Evolutionary conservation across 495 filamentous ascomycete species (phyloP).

Genomic region (Choiromyces venosus): DNA sequence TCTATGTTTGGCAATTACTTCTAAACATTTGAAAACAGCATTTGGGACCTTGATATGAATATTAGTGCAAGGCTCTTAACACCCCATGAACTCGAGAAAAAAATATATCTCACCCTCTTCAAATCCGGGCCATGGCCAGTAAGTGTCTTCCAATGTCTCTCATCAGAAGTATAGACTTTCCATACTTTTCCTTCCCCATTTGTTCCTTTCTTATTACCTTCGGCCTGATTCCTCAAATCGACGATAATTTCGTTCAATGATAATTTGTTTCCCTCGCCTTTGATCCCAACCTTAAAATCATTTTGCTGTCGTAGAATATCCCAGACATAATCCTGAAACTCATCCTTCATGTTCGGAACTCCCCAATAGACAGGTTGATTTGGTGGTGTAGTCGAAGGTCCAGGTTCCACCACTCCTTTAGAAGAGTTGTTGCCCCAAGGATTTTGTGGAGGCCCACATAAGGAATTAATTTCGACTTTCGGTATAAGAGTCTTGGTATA

Average conservation of each 20-base stretch:
- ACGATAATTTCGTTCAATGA: constrained; percentile 41
- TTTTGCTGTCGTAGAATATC: constrained; percentile 32
- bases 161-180: constrained; percentile 54
- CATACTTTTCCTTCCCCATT: constrained; percentile 25
- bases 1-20: constrained; percentile 70
- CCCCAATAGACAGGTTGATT: constrained; percentile 26
- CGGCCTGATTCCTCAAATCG: constrained; percentile 26
- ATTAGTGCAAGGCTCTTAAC: constrained; percentile 7
- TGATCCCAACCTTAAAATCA: constrained; percentile 38
- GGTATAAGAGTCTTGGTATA: constrained; percentile 36
- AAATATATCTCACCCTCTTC: constrained; percentile 53
- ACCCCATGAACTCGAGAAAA: background rate
- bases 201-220: constrained; percentile 25
- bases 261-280: constrained; percentile 35
- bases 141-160: constrained; percentile 69
- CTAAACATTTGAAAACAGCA: constrained; percentile 60
- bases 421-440: background rate
- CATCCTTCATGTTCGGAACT: constrained; percentile 38
- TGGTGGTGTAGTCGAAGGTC: background rate
- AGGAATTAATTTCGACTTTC: constrained; percentile 20
- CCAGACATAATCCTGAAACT: constrained; percentile 42
- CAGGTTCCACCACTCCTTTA: constrained; percentile 1
- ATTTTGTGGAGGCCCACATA: background rate
- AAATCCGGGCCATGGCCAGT: constrained; percentile 74
- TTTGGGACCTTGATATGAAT: constrained; percentile 33